Conservation (phyloP, 768 basidiomycete genomes). For the Punctularia strigosozonata region DNA sequence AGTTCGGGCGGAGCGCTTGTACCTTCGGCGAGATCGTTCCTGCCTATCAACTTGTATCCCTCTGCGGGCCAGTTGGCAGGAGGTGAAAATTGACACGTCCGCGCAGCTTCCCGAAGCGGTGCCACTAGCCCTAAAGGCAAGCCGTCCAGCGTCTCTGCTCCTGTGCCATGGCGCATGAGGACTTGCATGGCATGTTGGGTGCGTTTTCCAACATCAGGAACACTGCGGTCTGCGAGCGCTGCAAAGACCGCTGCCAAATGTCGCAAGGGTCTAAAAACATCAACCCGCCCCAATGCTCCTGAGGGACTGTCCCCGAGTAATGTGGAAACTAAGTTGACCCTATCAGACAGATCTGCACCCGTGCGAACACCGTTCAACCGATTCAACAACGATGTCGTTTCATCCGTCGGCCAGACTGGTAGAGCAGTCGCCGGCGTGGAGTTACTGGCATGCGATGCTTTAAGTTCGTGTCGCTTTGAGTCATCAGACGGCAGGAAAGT, state of each 20-base stretch:
- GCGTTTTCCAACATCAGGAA: slow-evolving; percentile 43
- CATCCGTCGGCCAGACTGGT: slow-evolving; percentile 70
- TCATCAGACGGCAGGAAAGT: no score
- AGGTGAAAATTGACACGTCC: slow-evolving; percentile 73
- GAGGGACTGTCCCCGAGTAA: no score
- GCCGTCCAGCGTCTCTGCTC: slow-evolving; percentile 35
- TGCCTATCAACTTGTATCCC: slow-evolving; percentile 57
- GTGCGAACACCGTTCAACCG: no score
- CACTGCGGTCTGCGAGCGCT: slow-evolving; percentile 42
- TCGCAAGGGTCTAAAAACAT: slow-evolving; percentile 43
- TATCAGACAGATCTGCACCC: no score
- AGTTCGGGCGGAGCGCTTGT: slow-evolving; percentile 35
- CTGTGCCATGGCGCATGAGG: slow-evolving; percentile 38
- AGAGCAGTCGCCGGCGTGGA: no score
- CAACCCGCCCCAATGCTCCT: slow-evolving; percentile 47
- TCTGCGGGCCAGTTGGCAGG: slow-evolving; percentile 61
- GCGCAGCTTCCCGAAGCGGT: slow-evolving; percentile 76
- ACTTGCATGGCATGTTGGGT: slow-evolving; percentile 52
- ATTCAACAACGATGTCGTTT: no score
- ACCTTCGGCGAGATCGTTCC: slow-evolving; percentile 64
- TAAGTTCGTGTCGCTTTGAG: no score
- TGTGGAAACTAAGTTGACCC: no score
- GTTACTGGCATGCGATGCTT: no score
- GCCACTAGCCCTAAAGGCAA: slow-evolving; percentile 62
- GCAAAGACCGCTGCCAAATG: slow-evolving; percentile 46